Evolutionary conservation across 176 grass and related monocot genomes (phyloP).

Genomic region (Oryza nivara): DNA sequence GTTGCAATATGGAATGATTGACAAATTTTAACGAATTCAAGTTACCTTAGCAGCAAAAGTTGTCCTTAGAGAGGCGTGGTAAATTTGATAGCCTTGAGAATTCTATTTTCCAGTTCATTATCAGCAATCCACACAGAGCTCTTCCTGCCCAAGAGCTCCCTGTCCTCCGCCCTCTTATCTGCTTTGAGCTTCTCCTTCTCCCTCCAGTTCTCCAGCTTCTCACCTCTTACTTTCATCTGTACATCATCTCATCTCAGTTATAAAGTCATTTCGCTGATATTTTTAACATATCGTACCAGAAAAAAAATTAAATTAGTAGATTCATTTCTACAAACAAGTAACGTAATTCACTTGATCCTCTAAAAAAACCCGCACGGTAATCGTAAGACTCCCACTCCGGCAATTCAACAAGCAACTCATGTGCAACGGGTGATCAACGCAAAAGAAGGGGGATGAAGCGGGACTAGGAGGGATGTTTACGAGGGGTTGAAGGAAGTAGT

Average conservation of each 20-base stretch:
- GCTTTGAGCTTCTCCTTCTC: conserved; percentile 62
- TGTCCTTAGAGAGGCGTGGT: conserved; percentile 34
- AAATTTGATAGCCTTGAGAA: conserved; percentile 44
- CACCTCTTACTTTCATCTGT: conserved; percentile 82
- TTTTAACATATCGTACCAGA: neutral
- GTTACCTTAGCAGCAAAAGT: neutral
- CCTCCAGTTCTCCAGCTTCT: conserved; percentile 82
- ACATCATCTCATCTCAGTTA: conserved; percentile 13
- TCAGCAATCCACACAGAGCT: conserved; percentile 70
- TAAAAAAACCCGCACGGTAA: neutral
- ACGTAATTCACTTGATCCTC: neutral
- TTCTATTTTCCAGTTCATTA: conserved; percentile 51
- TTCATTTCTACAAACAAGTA: too few relatives aligned
- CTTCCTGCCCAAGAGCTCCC: conserved; percentile 64
- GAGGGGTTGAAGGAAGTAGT: conserved; percentile 71
- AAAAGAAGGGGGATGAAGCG: neutral
- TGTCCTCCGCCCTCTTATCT: conserved; percentile 54
- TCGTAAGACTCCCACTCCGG: neutral
- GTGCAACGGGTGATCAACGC: neutral
- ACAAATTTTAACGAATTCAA: neutral
- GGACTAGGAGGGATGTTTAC: conserved; percentile 14
- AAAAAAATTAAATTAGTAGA: neutral
- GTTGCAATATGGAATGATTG: neutral
- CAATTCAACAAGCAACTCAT: conserved; percentile 35
- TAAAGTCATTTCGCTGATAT: neutral